Percentiles rank a stretch among this genome's conserved stretches.
phyloP scores from a whole-genome alignment of 306 rosid species.

The Aeschynomene evenia region DNA sequence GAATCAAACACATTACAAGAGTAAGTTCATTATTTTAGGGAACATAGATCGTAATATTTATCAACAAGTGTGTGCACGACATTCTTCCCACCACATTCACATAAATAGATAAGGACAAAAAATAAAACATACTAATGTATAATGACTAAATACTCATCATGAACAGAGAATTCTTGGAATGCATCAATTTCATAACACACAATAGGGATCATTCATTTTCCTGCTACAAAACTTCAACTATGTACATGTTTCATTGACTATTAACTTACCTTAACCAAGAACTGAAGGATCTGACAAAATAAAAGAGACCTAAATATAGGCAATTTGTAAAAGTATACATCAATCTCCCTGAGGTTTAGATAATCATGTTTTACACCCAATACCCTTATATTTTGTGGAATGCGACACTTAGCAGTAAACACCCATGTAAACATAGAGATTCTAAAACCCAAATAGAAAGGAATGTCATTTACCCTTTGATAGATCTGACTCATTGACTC shows the following conservation, averaged over 20 bases:
- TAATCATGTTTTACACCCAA: no score
- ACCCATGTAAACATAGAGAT: neutral
- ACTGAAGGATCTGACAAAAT: neutral
- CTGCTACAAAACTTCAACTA: neutral
- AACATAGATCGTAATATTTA: neutral
- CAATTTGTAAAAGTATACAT: no score
- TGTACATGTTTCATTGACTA: neutral
- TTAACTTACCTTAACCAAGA: neutral
- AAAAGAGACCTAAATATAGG: neutral
- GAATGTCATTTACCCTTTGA: neutral
- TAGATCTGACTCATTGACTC: neutral
- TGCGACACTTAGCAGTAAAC: no score
- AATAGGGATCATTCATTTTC: neutral
- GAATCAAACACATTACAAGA: neutral
- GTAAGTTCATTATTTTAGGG: neutral
- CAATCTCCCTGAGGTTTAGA: no score
- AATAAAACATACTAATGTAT: neutral
- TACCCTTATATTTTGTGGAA: no score
- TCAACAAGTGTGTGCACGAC: neutral
- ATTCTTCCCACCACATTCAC: conserved; percentile 3
- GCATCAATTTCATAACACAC: neutral
- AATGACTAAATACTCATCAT: neutral
- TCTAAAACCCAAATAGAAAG: neutral
- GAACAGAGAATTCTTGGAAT: neutral
- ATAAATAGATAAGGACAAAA: neutral